Evolutionary conservation across 176 grass and related monocot genomes (phyloP).

Genomic region (maize (Zea mays)): DNA sequence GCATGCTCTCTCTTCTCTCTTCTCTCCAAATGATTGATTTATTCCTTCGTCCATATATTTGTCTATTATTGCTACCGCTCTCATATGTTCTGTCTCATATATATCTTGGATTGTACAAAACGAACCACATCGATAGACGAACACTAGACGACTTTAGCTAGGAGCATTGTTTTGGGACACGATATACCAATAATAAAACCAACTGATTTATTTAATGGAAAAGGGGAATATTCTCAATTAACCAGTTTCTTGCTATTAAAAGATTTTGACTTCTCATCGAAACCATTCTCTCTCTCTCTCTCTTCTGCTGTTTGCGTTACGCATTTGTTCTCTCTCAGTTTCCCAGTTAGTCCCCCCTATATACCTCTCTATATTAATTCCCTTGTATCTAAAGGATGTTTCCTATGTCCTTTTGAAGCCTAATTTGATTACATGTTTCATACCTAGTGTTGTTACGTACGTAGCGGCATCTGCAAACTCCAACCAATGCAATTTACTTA

Average conservation of each 20-base stretch:
- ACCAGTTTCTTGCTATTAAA: constrained; percentile 8
- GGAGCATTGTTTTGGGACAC: constrained; percentile 23
- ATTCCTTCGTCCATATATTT: constrained; percentile 6
- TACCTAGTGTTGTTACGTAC: not conserved
- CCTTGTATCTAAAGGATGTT: constrained; percentile 9
- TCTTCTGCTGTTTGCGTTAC: constrained; percentile 33
- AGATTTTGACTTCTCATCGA: constrained; percentile 18
- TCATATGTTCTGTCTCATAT: not conserved
- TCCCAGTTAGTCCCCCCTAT: not conserved
- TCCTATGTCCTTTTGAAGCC: constrained; percentile 2
- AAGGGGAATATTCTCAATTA: constrained; percentile 27
- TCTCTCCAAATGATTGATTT: constrained; percentile 15
- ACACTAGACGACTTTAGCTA: not conserved
- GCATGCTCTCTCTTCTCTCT: not conserved
- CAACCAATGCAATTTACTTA: constrained; percentile 17
- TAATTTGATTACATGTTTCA: constrained; percentile 17
- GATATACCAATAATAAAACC: constrained; percentile 20
- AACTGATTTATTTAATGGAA: not conserved
- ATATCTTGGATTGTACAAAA: constrained; percentile 18
- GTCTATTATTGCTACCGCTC: not conserved
- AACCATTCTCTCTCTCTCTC: constrained; percentile 14
- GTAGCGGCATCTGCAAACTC: constrained; percentile 31
- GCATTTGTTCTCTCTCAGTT: constrained; percentile 39
- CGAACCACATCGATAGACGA: constrained; percentile 1
- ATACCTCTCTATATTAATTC: not conserved